A percentile compares a stretch with the other conserved stretches of the same genome.
Conservation (phyloP, 306 rosid species). For the Styphnolobium japonicum region DNA sequence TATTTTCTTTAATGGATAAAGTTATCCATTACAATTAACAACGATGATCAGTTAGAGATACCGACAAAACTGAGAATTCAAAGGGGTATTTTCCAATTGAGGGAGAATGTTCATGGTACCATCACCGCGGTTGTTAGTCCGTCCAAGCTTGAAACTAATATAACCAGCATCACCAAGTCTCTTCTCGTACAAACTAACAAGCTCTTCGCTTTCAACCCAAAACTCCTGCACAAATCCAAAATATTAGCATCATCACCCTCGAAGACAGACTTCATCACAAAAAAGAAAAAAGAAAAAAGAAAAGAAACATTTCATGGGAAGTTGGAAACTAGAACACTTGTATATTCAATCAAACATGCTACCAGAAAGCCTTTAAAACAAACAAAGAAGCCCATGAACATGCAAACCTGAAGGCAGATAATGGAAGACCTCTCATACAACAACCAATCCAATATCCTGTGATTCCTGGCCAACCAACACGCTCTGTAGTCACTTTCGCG, state of each 20-base stretch:
- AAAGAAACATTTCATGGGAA: neutral
- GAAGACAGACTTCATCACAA: neutral
- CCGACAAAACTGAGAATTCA: neutral
- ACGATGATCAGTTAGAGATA: neutral
- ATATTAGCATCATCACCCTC: neutral
- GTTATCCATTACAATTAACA: neutral
- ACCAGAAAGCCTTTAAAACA: neutral
- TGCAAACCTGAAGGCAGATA: slow-evolving; percentile 88
- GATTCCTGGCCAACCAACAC: slow-evolving; percentile 76
- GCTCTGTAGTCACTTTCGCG: slow-evolving; percentile 74
- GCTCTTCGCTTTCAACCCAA: slow-evolving; percentile 79
- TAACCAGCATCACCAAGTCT: slow-evolving; percentile 78
- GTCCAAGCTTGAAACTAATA: slow-evolving; percentile 65
- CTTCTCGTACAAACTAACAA: slow-evolving; percentile 70
- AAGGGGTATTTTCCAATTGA: neutral
- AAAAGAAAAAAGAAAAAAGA: neutral
- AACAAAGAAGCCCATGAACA: neutral
- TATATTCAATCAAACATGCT: neutral
- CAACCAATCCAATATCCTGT: slow-evolving; percentile 72
- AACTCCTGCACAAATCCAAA: slow-evolving; percentile 52
- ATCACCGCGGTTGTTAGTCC: slow-evolving; percentile 94
- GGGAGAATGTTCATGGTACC: slow-evolving; percentile 48
- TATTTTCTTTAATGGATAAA: neutral
- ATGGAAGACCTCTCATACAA: slow-evolving; percentile 81
- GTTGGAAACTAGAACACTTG: neutral